Evolutionary conservation across 2,329 filamentous ascomycete species (phyloP).

Genomic region (Cladosporium austrohemisphaericum): DNA sequence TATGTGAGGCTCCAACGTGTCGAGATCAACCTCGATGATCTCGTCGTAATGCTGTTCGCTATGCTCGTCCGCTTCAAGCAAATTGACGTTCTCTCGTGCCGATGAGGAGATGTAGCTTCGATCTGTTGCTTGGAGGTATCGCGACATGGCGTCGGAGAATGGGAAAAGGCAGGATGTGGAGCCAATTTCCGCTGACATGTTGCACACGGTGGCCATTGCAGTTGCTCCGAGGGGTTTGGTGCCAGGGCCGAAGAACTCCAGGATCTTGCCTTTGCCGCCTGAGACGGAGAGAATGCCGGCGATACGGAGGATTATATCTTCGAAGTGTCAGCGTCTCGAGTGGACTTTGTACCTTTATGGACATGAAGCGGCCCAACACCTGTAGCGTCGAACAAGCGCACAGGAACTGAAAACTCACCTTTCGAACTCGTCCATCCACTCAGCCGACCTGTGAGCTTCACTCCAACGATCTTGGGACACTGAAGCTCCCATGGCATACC

Average conservation of each 20-base stretch:
- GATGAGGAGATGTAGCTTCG: constrained; percentile 51
- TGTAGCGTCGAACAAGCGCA: no score
- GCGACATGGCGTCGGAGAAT: constrained; percentile 94
- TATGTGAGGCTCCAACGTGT: constrained; percentile 92
- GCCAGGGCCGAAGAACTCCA: constrained; percentile 63
- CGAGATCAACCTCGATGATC: constrained; percentile 92
- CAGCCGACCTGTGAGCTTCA: constrained; percentile 85
- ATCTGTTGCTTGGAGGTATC: constrained; percentile 82
- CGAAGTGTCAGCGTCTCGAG: background rate
- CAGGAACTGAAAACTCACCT: constrained; percentile 61
- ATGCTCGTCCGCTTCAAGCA: constrained; percentile 76
- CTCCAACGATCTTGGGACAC: constrained; percentile 93
- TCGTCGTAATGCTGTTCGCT: constrained; percentile 79
- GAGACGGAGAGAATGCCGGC: constrained; percentile 96
- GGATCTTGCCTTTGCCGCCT: constrained; percentile 89
- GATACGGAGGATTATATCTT: constrained; percentile 95
- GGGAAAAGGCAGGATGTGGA: constrained; percentile 90
- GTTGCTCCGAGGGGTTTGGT: constrained; percentile 43
- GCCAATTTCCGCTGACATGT: constrained; percentile 58
- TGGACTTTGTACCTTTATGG: no score
- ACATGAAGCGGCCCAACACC: constrained; percentile 1
- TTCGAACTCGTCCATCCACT: constrained; percentile 92
- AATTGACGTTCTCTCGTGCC: constrained; percentile 39
- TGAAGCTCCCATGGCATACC: constrained; percentile 96
- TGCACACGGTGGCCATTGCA: constrained; percentile 79